Conservation (phyloP, 208 protist species). For the Lotmaria passim region DNA sequence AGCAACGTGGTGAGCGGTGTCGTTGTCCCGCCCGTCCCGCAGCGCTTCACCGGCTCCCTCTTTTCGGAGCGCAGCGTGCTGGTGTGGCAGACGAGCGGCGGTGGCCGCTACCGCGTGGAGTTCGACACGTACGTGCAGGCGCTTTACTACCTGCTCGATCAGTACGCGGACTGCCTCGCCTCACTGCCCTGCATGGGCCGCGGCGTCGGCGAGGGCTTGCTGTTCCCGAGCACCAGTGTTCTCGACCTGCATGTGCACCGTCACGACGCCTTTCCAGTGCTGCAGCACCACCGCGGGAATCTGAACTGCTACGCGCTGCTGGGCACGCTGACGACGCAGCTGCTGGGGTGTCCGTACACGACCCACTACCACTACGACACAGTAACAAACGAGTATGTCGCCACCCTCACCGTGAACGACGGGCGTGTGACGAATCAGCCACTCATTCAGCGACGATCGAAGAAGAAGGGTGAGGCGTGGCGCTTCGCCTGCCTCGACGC, state of each 20-base stretch:
- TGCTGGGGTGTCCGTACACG: constrained; percentile 77
- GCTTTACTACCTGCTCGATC: constrained; percentile 76
- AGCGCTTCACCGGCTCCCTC: constrained; percentile 54
- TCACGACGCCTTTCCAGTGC: constrained; percentile 74
- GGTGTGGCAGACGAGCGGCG: constrained; percentile 68
- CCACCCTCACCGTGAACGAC: constrained; percentile 76
- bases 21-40: constrained; percentile 13
- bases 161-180: constrained; percentile 58
- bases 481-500: constrained; percentile 77
- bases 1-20: background rate
- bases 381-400: constrained; percentile 44
- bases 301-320: constrained; percentile 86
- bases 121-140: constrained; percentile 86
- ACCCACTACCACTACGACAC: constrained; percentile 66
- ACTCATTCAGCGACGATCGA: constrained; percentile 66
- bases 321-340: constrained; percentile 77
- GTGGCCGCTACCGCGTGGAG: constrained; percentile 79
- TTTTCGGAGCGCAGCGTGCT: constrained; percentile 35
- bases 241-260: constrained; percentile 65
- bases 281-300: constrained; percentile 78
- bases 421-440: constrained; percentile 45
- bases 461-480: constrained; percentile 80
- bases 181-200: constrained; percentile 26
- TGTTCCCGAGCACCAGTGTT: constrained; percentile 61
- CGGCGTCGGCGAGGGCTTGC: constrained; percentile 18